phyloP scores from a whole-genome alignment of 768 basidiomycete genomes.

The Fomitopsis pulvina region DNA sequence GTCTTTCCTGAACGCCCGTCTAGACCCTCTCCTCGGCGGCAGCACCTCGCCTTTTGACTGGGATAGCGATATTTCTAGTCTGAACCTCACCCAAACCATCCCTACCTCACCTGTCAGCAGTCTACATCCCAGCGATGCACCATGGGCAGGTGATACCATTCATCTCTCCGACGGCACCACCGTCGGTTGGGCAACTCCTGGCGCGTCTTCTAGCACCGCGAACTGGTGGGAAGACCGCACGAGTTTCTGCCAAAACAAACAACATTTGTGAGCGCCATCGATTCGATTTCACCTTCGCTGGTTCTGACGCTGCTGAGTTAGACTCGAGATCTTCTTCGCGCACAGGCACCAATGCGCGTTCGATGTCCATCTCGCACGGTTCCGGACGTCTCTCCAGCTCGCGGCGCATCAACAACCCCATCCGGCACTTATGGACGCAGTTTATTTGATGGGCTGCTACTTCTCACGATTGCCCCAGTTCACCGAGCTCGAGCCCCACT shows the following conservation, averaged over 20 bases:
- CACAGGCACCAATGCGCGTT: conserved; percentile 57
- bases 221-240: conserved; percentile 20
- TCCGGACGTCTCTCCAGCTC: conserved; percentile 29
- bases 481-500: conserved; percentile 38
- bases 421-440: conserved; percentile 54
- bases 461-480: conserved; percentile 39
- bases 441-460: conserved; percentile 53
- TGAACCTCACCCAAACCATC: conserved; percentile 1
- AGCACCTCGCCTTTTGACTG: neutral
- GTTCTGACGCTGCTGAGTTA: conserved; percentile 17
- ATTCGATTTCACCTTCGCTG: conserved; percentile 5
- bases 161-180: neutral
- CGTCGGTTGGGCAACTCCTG: neutral
- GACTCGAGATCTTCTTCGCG: conserved; percentile 47
- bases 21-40: neutral
- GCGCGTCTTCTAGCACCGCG: neutral
- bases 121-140: neutral
- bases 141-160: conserved; percentile 4
- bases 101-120: neutral
- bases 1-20: neutral
- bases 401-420: conserved; percentile 33
- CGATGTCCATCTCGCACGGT: conserved; percentile 41
- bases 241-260: conserved; percentile 28
- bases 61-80: neutral
- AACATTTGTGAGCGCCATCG: conserved; percentile 29